Conservation (phyloP, 129 eudicot species). For the Apium graveolens region DNA sequence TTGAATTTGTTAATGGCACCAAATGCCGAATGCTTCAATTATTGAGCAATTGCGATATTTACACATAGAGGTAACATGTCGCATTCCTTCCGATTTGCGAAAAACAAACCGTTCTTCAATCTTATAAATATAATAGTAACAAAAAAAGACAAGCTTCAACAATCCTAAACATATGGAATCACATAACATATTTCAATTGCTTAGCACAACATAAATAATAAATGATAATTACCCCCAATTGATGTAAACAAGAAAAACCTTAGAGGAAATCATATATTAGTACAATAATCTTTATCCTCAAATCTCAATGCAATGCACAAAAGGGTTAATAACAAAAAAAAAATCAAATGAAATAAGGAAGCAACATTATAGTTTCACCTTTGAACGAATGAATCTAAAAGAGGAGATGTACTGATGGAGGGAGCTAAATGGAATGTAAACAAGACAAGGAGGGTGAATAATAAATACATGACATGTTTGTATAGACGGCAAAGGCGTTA, state of each 20-base stretch:
- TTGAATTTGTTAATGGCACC: background rate
- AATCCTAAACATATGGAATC: background rate
- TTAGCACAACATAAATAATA: background rate
- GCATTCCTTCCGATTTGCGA: background rate
- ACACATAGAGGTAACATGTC: background rate
- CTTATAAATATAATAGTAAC: background rate
- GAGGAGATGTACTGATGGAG: too few species aligned
- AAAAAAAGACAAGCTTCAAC: background rate
- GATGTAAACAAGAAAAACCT: background rate
- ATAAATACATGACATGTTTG: background rate
- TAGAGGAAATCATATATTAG: background rate
- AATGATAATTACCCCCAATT: background rate
- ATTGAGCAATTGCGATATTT: background rate
- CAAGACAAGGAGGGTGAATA: background rate
- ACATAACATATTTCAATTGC: background rate
- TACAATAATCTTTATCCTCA: background rate
- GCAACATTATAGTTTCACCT: background rate
- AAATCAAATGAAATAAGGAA: background rate
- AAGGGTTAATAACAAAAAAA: background rate
- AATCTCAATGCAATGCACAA: background rate
- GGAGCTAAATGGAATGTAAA: background rate
- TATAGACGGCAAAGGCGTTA: background rate
- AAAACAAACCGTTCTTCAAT: background rate
- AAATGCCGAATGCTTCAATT: background rate
- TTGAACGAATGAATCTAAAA: background rate